Base-by-base conservation (phyloP, 495 filamentous ascomycete species). In the Thozetella sp. region DNA sequence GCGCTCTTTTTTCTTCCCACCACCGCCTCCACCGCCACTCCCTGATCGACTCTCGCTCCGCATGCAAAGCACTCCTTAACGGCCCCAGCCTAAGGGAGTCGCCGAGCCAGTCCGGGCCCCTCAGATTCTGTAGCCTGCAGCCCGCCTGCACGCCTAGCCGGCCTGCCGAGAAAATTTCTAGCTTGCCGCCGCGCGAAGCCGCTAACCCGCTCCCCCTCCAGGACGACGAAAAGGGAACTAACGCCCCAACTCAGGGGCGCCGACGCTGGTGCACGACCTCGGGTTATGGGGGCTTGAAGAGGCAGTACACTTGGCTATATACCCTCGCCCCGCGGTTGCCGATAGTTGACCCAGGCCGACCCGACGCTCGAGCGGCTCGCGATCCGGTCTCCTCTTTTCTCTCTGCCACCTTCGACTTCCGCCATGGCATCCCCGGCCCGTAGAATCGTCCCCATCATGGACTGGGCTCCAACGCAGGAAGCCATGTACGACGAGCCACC, bases 361-460 rank as follows among this genome's bases (percentile, higher is more conserved):
- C 6, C 6, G 6, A 37, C 30, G 6, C 30, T 37, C 30, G 6
- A 15, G 30, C 6, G 30, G 6, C 15, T 37, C 15, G 6, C 6
- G 6, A 37, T 6, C 30, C 30, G 30, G 30, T 37, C 15, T 37
- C 30, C 15, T 15, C 15, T 15, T 15, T 15, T 37, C 6, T 6
- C 6, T 15, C 6, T 15, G 30, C 30, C 30, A 37, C 30, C 30
- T 6, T 15, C 43, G n/a, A 48, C 43, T 15, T 37, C 30, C 30
- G 26, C 53, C 43, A 59, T 60, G 27, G 58, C 64, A 11, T 46
- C 58, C 25, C 43, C 50, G 25, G 25, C 56, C 17, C 63, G 62
- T 50, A 58, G 70, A 65, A 65, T 72, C 22, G 68, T 73, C 53
- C 70, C 66, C 11, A 68, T 74, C 59, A 66, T 64, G 37, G 72